Conservation (phyloP, 2,329 filamentous ascomycete genomes). For the Curvularia verruculosa region DNA sequence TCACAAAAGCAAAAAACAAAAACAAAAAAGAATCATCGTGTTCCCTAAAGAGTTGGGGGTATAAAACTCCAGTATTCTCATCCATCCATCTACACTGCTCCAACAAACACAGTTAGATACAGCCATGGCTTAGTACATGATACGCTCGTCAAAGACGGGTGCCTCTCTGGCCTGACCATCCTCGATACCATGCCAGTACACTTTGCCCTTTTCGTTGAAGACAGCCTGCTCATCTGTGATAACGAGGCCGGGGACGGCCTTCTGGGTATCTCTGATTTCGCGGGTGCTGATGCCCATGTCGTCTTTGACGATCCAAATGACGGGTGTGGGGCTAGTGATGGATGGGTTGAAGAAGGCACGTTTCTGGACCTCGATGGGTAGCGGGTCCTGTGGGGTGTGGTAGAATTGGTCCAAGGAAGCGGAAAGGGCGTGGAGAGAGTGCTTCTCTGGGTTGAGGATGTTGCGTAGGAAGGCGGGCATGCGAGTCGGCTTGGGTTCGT, state of each 20-base stretch:
- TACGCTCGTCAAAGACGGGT: constrained; percentile 51
- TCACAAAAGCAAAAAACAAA: neutral
- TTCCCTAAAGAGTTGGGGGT: neutral
- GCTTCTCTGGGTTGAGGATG: constrained; percentile 44
- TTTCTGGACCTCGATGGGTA: constrained; percentile 45
- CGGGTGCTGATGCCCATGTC: constrained; percentile 52
- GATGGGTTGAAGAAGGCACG: constrained; percentile 55
- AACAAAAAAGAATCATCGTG: neutral
- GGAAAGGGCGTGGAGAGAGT: constrained; percentile 38
- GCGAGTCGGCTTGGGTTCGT: constrained; percentile 32
- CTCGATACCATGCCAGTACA: constrained; percentile 51
- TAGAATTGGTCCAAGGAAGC: constrained; percentile 43
- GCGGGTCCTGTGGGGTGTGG: constrained; percentile 39
- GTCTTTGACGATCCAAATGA: constrained; percentile 55
- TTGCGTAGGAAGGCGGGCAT: constrained; percentile 42
- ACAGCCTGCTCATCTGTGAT: constrained; percentile 55
- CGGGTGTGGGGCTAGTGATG: constrained; percentile 51
- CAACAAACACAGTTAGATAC: neutral
- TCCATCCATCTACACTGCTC: neutral
- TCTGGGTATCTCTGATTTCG: constrained; percentile 51
- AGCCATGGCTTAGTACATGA: constrained; percentile 36
- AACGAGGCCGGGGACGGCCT: constrained; percentile 45
- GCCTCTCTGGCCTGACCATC: constrained; percentile 50
- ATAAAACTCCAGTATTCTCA: constrained; percentile 2
- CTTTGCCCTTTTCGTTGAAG: constrained; percentile 54